These are phyloP conservation scores for Penicillium canescens DNA, from an alignment of 495 filamentous ascomycete species.

Conservation along the genomic window DNA sequence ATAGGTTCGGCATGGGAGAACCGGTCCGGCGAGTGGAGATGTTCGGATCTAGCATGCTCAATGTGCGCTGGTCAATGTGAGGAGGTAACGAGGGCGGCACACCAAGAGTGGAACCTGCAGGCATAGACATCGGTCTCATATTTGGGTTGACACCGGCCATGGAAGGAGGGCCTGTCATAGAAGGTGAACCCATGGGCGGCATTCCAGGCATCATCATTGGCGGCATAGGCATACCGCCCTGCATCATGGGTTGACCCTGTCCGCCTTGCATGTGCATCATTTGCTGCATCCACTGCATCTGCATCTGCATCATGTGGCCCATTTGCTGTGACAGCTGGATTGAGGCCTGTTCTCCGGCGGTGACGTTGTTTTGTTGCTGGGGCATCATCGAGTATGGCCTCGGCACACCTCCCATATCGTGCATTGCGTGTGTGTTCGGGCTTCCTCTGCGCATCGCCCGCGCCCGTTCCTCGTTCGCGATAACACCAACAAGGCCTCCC, in stretches of 20 bases:
- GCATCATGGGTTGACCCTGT: conserved; percentile 22
- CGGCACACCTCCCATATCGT: conserved; percentile 39
- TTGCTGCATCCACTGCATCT: conserved; percentile 79
- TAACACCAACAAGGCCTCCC: conserved; percentile 87
- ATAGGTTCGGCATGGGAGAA: conserved; percentile 32
- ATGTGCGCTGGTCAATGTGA: conserved; percentile 55
- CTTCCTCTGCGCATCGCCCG: conserved; percentile 77
- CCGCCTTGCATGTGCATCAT: conserved; percentile 73
- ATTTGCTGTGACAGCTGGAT: conserved; percentile 87
- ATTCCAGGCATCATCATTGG: conserved; percentile 18
- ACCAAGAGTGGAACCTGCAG: conserved; percentile 13
- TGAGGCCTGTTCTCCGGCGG: conserved; percentile 72
- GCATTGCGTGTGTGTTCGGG: conserved; percentile 61
- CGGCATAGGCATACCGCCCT: conserved; percentile 24
- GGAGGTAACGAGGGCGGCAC: conserved; percentile 12
- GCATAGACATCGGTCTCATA: conserved; percentile 47
- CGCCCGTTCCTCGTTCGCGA: conserved; percentile 78
- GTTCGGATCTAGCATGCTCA: conserved; percentile 82
- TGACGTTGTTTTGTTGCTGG: conserved; percentile 14
- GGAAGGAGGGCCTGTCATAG: conserved; percentile 18
- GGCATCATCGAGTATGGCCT: conserved; percentile 49
- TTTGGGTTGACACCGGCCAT: conserved; percentile 17
- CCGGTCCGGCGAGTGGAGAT: conserved; percentile 53
- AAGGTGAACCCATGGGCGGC: conserved; percentile 14
- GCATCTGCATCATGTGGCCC: conserved; percentile 88